Evolutionary conservation across 305 asterid genomes (phyloP), one percentile per base, ranked within the genome.

Genomic region (Salvia sclarea): DNA sequence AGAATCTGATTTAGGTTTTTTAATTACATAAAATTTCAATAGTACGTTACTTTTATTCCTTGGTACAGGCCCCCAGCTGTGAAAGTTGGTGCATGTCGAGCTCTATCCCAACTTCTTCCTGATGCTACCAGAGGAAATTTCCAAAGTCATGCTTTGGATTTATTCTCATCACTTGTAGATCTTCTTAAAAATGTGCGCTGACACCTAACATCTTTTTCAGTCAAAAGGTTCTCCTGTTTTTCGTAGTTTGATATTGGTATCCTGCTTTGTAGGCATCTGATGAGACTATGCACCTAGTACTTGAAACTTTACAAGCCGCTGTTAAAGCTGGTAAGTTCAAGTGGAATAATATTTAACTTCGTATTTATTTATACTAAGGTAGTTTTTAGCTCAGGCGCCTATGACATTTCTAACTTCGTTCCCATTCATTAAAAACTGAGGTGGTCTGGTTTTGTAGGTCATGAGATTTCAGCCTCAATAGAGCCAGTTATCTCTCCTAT

Each of bases 241-340:
- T 75, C 69, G 55, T 70, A 37, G 14, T 49, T 69, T 55, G 75
- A 55, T 44, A 66, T 70, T 55, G 20, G 25, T 77, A 16, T 57
- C 74, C 49, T 85, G 64, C 76, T 80, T 78, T 70, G 45, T 80
- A 94, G 99, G 97, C 99, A 58, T 87, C 99, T 68, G 99, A 91
- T 30, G 99, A 94, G 73, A 91, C 99, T 50, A 87, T 91, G 96
- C 99, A 94, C 85, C 90, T 94, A 57, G 93, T 87, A 68, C 95
- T 91, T 78, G 98, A 94, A 81, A 89, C 99, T 69, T 83, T 94
- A 70, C 92, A 82, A 78, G 96, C 95, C 63, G 88, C 95, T 72
- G 83, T 88, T 50, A 84, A 79, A 69, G 96, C 97, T 83, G 99
- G 99, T 91, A 49, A 74, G 89, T 76, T 37, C 72, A 54, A 75